Evolutionary conservation across 2,329 filamentous ascomycete genomes (phyloP), one percentile per base, ranked within the genome.

Genomic region (Cladosporium austrohemisphaericum): DNA sequence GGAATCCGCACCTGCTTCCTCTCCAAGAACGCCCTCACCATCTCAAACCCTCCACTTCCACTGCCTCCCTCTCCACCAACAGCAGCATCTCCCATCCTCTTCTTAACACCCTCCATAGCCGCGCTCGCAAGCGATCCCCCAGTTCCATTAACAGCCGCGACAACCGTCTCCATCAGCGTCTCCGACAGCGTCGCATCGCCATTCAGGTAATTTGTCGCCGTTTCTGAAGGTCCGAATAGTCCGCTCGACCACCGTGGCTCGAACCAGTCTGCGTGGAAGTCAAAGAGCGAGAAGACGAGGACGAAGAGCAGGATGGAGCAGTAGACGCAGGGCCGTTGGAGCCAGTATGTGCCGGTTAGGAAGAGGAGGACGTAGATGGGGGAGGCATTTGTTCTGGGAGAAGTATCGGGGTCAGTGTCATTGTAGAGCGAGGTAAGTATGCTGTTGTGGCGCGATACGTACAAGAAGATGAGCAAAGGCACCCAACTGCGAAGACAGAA

Each of bases 311-410:
- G 85, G 54, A 96, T 84, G 53, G 90, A 95, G 80, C 93, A 98
- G 78, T 98, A 98, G 60, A 95, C 85, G 75, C 93, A 98, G 47
- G 93, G 93, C 49, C 92, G 85, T 73, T 96, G 95, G 62, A 98
- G 84, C 71, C 95, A 88, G 76, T 95, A 97, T 57, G 91, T 95
- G 69, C 91, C 89, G 57, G 89, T 78, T 74, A 98, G 68, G 65
- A 76, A 76, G 64, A 75, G 69, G 54, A 74, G 58, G 53, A 75
- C 68, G 62, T 76, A 76, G 55, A 76, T 65, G 9, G 74, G 73
- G 4, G 72, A 71, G 23, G 72, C 70, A 54, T 73, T 72, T 22
- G 70, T 74, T 46, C 72, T 71, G 54, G 64, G 52, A 33, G 11
- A 31, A 47, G 26, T 18, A n/a, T n/a, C n/a, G n/a, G n/a, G n/a